These are phyloP conservation scores for Schizochytrium sp. DNA, from an alignment of 108 stramenopile genomes.

Conservation along the genomic window DNA sequence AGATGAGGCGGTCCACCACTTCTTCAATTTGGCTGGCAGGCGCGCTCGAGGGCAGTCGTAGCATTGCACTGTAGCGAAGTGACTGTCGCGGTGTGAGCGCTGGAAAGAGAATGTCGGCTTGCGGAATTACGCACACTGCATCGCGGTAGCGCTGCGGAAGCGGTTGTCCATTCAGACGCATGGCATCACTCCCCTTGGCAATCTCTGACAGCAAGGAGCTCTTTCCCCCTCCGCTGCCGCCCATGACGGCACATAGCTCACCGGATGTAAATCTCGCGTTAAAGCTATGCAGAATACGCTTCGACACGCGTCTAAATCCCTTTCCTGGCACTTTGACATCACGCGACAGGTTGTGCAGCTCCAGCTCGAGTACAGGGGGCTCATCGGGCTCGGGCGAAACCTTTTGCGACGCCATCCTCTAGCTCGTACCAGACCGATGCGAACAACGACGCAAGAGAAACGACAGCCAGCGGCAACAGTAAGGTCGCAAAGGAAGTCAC, in stretches of 20 bases:
- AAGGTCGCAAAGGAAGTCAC: no score
- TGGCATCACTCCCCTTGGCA: neutral
- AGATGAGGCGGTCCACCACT: neutral
- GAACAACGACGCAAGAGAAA: no score
- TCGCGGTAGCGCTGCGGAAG: neutral
- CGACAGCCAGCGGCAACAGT: no score
- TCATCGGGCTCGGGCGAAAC: no score
- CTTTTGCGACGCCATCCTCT: no score
- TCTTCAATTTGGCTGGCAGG: neutral
- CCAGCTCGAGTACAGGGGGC: neutral
- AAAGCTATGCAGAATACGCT: constrained; percentile 7
- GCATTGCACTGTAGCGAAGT: constrained; percentile 20
- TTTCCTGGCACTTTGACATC: neutral
- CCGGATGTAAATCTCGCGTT: neutral
- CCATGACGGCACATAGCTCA: constrained; percentile 14
- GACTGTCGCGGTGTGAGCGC: constrained; percentile 30
- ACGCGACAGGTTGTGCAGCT: neutral
- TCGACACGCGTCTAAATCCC: neutral
- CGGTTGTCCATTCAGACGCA: neutral
- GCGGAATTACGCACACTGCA: constrained; percentile 27
- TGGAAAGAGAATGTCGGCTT: constrained; percentile 39
- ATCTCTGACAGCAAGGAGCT: constrained; percentile 20
- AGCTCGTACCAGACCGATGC: no score
- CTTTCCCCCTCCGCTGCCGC: constrained; percentile 25
- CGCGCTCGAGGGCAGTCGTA: constrained; percentile 4